Percentiles rank a stretch among this genome's conserved stretches.
These are phyloP conservation scores for Apiospora hydei DNA, from an alignment of 2,329 filamentous ascomycete genomes.

Conservation along the genomic window DNA sequence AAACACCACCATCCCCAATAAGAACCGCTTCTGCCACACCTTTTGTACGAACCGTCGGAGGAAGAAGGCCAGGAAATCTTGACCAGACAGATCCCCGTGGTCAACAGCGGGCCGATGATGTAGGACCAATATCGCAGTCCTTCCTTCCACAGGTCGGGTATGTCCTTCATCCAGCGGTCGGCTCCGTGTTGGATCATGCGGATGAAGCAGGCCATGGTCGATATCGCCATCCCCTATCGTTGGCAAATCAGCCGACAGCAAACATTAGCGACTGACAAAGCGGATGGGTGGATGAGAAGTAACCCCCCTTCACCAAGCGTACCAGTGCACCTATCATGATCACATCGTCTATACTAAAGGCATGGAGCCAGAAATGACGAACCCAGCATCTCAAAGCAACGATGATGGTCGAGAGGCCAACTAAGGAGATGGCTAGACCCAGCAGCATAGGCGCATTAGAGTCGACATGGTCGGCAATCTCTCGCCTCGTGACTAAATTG, in stretches of 20 bases:
- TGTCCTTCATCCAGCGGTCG: slow-evolving; percentile 2
- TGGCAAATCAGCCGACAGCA: not conserved
- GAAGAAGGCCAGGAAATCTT: slow-evolving; percentile 23
- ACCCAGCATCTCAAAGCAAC: slow-evolving; percentile 25
- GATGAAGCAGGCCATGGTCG: slow-evolving; percentile 26
- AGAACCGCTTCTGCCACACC: slow-evolving; percentile 26
- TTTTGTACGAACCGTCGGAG: slow-evolving; percentile 26
- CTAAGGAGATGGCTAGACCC: slow-evolving; percentile 21
- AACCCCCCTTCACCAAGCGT: not conserved
- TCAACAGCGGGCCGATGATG: slow-evolving; percentile 7
- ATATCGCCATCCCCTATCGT: not conserved
- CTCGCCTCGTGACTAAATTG: not conserved
- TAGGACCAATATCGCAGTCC: slow-evolving; percentile 3
- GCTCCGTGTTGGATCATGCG: slow-evolving; percentile 24
- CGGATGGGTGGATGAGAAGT: not conserved
- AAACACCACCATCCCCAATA: slow-evolving; percentile 26
- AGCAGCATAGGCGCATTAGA: slow-evolving; percentile 24
- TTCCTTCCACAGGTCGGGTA: not conserved
- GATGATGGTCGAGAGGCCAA: slow-evolving; percentile 13
- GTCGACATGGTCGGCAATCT: not conserved
- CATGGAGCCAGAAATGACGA: slow-evolving; percentile 27
- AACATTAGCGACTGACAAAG: not conserved
- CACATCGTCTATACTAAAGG: slow-evolving; percentile 26
- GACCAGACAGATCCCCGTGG: slow-evolving; percentile 27
- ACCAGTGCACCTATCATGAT: slow-evolving; percentile 27